Conservation (phyloP, 2,329 filamentous ascomycete species). For the Paecilomyces niveus region DNA sequence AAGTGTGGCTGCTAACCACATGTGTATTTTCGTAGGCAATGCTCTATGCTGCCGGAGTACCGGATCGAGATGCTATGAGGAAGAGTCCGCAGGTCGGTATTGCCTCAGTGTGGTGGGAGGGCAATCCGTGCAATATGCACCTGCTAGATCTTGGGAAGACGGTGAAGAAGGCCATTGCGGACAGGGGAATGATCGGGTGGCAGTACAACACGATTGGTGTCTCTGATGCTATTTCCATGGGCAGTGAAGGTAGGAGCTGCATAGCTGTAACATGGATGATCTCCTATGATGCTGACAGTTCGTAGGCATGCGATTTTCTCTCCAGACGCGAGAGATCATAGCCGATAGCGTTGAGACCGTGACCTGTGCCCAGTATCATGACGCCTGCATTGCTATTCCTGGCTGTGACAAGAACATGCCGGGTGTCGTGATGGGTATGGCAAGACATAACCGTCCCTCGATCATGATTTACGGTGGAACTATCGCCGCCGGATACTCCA, state of each 20-base stretch:
- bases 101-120: constrained; percentile 94
- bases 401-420: constrained; percentile 99
- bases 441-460: constrained; percentile 82
- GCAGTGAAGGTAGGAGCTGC: constrained; percentile 61
- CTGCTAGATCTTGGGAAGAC: constrained; percentile 82
- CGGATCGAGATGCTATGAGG: constrained; percentile 77
- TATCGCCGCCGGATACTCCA: constrained; percentile 78
- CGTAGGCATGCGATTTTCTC: constrained; percentile 83
- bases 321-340: constrained; percentile 86
- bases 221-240: constrained; percentile 92
- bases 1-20: neutral
- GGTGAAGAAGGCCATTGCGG: constrained; percentile 73
- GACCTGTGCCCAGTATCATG: constrained; percentile 84
- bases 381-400: constrained; percentile 87
- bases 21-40: constrained; percentile 58
- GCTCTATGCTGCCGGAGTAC: constrained; percentile 89
- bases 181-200: constrained; percentile 85
- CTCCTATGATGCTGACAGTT: constrained; percentile 9
- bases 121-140: constrained; percentile 80
- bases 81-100: constrained; percentile 85
- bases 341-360: constrained; percentile 92
- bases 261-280: constrained; percentile 1
- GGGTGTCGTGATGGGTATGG: constrained; percentile 82
- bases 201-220: constrained; percentile 90
- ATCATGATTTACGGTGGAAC: constrained; percentile 95